Base-by-base conservation (phyloP, 108 stramenopile genomes). In the Bacterosira constricta region DNA sequence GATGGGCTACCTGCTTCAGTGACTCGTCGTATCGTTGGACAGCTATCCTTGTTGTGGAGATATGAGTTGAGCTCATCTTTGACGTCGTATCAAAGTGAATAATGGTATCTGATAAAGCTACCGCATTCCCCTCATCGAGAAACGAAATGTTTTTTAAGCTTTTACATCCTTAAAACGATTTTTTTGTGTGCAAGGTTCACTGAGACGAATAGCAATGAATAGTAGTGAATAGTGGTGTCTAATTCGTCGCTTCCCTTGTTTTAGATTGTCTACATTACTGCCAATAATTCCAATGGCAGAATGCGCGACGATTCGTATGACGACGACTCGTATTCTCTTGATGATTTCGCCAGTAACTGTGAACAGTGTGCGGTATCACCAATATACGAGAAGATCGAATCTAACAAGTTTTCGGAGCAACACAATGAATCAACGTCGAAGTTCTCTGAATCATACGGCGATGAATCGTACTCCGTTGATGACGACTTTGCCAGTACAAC, bases 11-110 rank as follows among this genome's bases (percentile, higher is more conserved):
- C 37, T 71, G 58, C 44, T 71, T 32, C 18, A 71, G 27, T 38
- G 59, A 46, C 23, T 46, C 52, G 31, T 71, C 69, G 27, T 51
- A 60, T 37, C 59, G 20, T 51, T 71, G 32, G 69, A 71, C 69
- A 6, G 51, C 69, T 52, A 45, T n/a, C 27, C 49, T 39, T 1
- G 59, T 71, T 21, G 58, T 58, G 4, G 58, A 42, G 56, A 18
- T 30, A 21, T 26, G 49, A 21, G 44, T 29, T 6, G 52, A 34
- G 27, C 17, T 26, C 27, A 17, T 18, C 41, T 27, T 52, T n/a
- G n/a, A n/a, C n/a, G n/a, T n/a, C n/a, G n/a, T n/a, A n/a, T n/a
- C n/a, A n/a, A n/a, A n/a, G n/a, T n/a, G n/a, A n/a, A n/a, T n/a
- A n/a, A n/a, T n/a, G n/a, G n/a, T n/a, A n/a, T n/a, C n/a, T n/a